Evolutionary conservation across 2,329 filamentous ascomycete genomes (phyloP).

Genomic region (Apiospora malaysiana): DNA sequence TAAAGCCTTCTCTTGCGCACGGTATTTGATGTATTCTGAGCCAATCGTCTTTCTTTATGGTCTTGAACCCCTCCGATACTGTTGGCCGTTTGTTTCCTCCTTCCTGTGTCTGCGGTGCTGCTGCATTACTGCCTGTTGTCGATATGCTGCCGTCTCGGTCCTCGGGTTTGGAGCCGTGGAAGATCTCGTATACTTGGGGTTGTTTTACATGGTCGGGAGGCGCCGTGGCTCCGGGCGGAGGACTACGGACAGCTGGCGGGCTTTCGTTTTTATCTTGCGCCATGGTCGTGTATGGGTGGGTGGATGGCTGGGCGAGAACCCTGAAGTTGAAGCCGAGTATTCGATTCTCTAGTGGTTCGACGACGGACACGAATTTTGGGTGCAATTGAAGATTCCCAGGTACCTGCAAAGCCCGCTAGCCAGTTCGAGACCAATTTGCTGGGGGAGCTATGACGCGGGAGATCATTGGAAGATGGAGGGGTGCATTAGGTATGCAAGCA

Average conservation of each 20-base stretch:
- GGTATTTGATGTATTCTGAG: constrained; percentile 77
- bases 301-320: background rate
- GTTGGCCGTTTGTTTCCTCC: constrained; percentile 48
- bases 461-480: background rate
- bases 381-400: background rate
- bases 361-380: background rate
- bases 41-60: constrained; percentile 73
- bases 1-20: constrained; percentile 81
- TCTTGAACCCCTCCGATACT: constrained; percentile 68
- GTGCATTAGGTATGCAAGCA: too few relatives aligned
- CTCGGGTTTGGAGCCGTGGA: constrained; percentile 36
- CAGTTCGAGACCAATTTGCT: background rate
- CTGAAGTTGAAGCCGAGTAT: background rate
- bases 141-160: constrained; percentile 23
- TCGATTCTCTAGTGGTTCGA: background rate
- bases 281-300: constrained; percentile 32
- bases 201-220: constrained; percentile 42
- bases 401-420: constrained; percentile 2
- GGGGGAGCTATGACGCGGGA: constrained; percentile 25
- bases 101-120: constrained; percentile 31
- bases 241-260: constrained; percentile 34
- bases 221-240: constrained; percentile 42
- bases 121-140: background rate
- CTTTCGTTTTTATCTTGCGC: constrained; percentile 38
- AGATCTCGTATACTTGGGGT: constrained; percentile 47